Conservation (phyloP, 2,329 filamentous ascomycete species). For the Davidsoniella neocaledoniae region DNA sequence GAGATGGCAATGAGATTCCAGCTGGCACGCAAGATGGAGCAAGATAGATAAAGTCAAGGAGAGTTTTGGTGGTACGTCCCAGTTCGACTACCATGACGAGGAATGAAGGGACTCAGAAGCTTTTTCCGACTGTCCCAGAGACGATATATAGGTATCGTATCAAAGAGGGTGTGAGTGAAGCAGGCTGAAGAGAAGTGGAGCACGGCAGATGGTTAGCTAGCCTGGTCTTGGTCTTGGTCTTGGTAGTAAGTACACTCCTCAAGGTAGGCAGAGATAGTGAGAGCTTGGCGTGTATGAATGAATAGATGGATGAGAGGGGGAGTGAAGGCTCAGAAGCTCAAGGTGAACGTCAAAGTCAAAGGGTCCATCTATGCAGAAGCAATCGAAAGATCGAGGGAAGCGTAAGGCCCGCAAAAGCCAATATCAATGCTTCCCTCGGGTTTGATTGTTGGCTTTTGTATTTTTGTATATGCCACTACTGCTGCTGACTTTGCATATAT, state of each 20-base stretch:
- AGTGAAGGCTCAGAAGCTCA: background rate
- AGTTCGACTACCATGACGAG: slow-evolving; percentile 1
- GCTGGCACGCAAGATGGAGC: slow-evolving; percentile 4
- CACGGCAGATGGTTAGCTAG: background rate
- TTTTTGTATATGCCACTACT: background rate
- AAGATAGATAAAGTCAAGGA: background rate
- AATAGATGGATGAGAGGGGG: background rate
- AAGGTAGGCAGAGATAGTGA: background rate
- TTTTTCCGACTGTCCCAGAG: slow-evolving; percentile 3
- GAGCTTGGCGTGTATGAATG: too few relatives aligned
- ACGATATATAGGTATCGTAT: slow-evolving; percentile 11
- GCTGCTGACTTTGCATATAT: background rate
- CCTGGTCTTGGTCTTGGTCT: too few relatives aligned
- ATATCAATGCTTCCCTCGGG: slow-evolving; percentile 8
- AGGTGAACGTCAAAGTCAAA: background rate
- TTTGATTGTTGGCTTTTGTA: background rate
- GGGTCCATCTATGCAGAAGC: background rate
- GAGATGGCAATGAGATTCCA: slow-evolving; percentile 11
- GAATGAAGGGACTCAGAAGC: slow-evolving; percentile 11
- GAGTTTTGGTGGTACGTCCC: background rate
- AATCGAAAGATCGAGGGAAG: slow-evolving; percentile 4
- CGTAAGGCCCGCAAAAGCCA: slow-evolving; percentile 3
- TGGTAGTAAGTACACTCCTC: background rate
- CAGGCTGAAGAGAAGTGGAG: background rate
- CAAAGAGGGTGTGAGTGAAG: background rate